Percentiles rank a stretch among this genome's conserved stretches.
phyloP scores from a whole-genome alignment of 2,329 filamentous ascomycete species.

The Gliomastix tumulicola region DNA sequence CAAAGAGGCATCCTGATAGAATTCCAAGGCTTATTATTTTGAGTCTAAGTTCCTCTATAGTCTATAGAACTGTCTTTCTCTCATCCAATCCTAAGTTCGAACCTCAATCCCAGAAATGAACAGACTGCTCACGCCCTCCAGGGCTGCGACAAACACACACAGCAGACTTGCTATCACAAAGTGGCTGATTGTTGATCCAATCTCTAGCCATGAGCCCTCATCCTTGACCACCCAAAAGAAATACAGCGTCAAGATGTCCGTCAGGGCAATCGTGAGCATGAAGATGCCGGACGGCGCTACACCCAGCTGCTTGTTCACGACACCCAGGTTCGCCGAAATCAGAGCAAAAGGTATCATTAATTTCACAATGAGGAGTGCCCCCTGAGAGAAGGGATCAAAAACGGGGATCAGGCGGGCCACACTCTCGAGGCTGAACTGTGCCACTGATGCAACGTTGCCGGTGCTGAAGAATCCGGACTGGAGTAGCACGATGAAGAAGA shows the following conservation, averaged over 20 bases:
- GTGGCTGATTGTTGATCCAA: constrained; percentile 92
- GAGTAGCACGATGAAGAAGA: constrained; percentile 93
- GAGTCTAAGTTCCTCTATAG: too few relatives aligned
- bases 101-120: constrained; percentile 79
- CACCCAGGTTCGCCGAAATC: constrained; percentile 88
- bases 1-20: too few relatives aligned
- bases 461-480: constrained; percentile 97
- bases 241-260: constrained; percentile 84
- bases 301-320: constrained; percentile 77
- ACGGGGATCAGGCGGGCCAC: constrained; percentile 82
- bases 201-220: constrained; percentile 95
- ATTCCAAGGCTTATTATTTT: too few relatives aligned
- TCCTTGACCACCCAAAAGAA: constrained; percentile 98
- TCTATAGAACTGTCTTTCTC: too few relatives aligned
- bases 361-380: constrained; percentile 79
- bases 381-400: constrained; percentile 91
- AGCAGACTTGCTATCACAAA: constrained; percentile 88
- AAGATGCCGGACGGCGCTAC: constrained; percentile 86
- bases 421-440: constrained; percentile 87
- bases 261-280: constrained; percentile 88
- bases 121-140: constrained; percentile 79
- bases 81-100: constrained; percentile 17
- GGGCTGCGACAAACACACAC: constrained; percentile 80
- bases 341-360: constrained; percentile 89
- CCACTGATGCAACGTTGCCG: constrained; percentile 90